Evolutionary conservation across 2,329 filamentous ascomycete species (phyloP).

Genomic region (Pseudogymnoascus sp.): DNA sequence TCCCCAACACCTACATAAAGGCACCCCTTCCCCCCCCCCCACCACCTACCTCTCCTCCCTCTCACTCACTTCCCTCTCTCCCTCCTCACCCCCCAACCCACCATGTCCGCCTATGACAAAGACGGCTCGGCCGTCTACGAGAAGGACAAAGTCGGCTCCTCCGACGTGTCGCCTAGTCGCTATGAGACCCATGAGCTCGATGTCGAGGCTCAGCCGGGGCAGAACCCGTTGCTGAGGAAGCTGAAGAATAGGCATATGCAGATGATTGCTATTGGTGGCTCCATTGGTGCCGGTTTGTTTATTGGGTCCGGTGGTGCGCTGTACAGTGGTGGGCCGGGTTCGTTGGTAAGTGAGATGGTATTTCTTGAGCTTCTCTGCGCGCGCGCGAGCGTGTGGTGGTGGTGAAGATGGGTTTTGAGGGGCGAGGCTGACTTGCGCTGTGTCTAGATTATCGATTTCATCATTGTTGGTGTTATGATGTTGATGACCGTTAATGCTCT

Average conservation of each 20-base stretch:
- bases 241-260: constrained; percentile 43
- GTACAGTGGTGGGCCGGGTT: constrained; percentile 30
- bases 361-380: neutral
- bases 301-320: constrained; percentile 39
- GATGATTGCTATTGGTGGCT: constrained; percentile 45
- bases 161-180: neutral
- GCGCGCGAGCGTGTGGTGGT: neutral
- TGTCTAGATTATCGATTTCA: constrained; percentile 36
- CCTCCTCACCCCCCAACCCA: neutral
- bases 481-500: constrained; percentile 51
- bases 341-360: constrained; percentile 14
- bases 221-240: constrained; percentile 29
- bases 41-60: neutral
- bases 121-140: neutral
- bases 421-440: neutral
- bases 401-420: neutral
- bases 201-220: constrained; percentile 5
- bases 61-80: neutral
- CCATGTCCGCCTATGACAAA: neutral
- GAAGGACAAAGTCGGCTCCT: neutral
- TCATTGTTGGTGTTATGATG: constrained; percentile 50
- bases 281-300: constrained; percentile 43
- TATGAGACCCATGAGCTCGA: neutral
- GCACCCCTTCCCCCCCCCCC: neutral
- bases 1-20: neutral